Evolutionary conservation across 2,329 filamentous ascomycete genomes (phyloP), one percentile per base, ranked within the genome.

Genomic region (Pseudocercospora fijiensis): DNA sequence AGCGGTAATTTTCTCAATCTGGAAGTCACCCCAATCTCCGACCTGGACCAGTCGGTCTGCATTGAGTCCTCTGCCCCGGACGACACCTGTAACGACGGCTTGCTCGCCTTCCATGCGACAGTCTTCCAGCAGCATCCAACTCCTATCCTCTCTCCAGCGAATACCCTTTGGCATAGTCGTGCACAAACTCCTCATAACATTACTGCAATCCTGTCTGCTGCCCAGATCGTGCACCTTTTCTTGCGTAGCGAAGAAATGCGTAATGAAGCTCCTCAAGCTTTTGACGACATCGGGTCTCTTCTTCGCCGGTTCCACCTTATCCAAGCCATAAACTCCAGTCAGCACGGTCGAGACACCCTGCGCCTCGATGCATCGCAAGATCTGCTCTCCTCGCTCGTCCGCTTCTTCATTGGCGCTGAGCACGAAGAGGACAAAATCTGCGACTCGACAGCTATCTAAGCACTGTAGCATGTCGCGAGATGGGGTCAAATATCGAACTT

Each of bases 281-380:
- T 88, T 84, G 56, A 94, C 80, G 10, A 96, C 86, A 64, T 92
- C 89, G 0, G 87, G 83, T 63, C 89, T 84, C 76, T 89, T 89
- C 78, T 97, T 97, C 8, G 87, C 83, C 0, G 91, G 88, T 70
- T 96, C 90, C 43, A 96, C 81, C 64, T 85, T 85, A 62, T 94
- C 89, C 11, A 98, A 80, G 4, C 88, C 88, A 68, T 74, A 68
- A 13, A 96, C 92, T 11, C 91, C 85, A 0, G 91, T 92, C 73
- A 96, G 86, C n/a, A 96, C 85, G 22, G 92, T 98, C 0, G 94
- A 96, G 69, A 99, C 87, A 72, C 95, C 95, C 79, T 99, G 95
- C 71, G 92, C 91, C 79, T 97, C 93, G 30, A 98, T 88, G 55
- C 90, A 89, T 71, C 91, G 87, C 66, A 99, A 82, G 63, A 98